Base-by-base conservation (phyloP, 2,329 filamentous ascomycete species). In the Venturia effusa region DNA sequence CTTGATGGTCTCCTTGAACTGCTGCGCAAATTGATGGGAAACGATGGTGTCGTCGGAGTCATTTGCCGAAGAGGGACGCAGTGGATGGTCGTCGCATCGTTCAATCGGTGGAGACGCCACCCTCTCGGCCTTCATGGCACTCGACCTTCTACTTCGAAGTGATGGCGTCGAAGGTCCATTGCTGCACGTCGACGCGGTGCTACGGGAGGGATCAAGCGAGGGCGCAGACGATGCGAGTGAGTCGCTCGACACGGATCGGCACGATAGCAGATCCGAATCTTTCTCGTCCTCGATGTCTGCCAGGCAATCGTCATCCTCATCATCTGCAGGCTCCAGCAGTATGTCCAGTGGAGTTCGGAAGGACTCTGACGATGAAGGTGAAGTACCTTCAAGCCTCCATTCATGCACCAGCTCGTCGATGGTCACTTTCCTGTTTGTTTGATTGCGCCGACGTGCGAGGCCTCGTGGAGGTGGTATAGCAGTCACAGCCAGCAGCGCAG, bases 61-160 rank as follows among this genome's bases (percentile, higher is more conserved):
- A 19, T 27, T 37, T 17, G 60, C n/a, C 43, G 43, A 27, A 15
- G 64, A 37, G 3, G 65, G 34, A 3, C 61, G 75, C 4, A 87
- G 75, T 4, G 84, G 84, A 71, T 87, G 84, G 67, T 86, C 79
- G 11, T 78, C 72, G 67, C 83, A 85, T 64, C 84, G 81, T 67
- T 85, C 79, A 30, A 74, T 75, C 24, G 74, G 71, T 4, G 80
- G 78, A 4, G 78, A 78, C 1, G 79, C 76, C 2, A 78, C 75
- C 67, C 80, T 78, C 30, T 77, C 74, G 66, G 76, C 79, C 66
- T 79, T 77, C 62, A 43, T 30, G 22, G 62, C 27, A 22, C 43
- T 37, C 6, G 39, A 24, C 45, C 51, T 57, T 39, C 61, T 27
- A 41, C 45, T 63, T 55, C 54, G 32, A 27, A 55, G 45, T n/a